Evolutionary conservation across 176 grass and related monocot species (phyloP).

Genomic region (Thalia dealbata): DNA sequence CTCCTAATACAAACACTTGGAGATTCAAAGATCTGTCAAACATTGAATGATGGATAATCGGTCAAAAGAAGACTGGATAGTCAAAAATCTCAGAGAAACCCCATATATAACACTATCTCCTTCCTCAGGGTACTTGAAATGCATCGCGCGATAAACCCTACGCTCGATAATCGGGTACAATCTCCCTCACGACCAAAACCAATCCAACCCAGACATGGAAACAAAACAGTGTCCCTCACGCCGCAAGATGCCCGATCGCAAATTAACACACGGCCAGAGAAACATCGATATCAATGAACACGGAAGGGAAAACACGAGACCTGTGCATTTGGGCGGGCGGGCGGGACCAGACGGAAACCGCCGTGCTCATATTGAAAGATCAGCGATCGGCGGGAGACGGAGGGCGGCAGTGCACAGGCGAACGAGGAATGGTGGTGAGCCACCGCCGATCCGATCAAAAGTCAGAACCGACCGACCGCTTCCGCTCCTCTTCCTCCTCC

Average conservation of each 20-base stretch:
- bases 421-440: no score
- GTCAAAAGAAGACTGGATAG: no score
- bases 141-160: background rate
- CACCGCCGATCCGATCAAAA: background rate
- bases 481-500: background rate
- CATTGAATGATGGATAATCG: no score
- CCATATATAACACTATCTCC: background rate
- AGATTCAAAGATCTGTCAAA: no score
- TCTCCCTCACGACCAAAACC: background rate
- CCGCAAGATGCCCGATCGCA: background rate
- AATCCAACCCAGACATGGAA: background rate
- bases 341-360: background rate
- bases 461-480: no score
- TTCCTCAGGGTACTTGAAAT: background rate
- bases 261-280: background rate
- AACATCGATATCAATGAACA: background rate
- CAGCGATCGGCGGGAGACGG: background rate
- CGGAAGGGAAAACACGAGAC: background rate
- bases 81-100: no score
- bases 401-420: background rate
- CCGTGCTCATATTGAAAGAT: background rate
- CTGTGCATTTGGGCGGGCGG: background rate
- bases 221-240: background rate
- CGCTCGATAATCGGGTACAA: background rate
- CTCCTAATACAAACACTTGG: no score